Evolutionary conservation across 2,329 filamentous ascomycete genomes (phyloP).

Genomic region (Graphilbum ipis-grandicollis): DNA sequence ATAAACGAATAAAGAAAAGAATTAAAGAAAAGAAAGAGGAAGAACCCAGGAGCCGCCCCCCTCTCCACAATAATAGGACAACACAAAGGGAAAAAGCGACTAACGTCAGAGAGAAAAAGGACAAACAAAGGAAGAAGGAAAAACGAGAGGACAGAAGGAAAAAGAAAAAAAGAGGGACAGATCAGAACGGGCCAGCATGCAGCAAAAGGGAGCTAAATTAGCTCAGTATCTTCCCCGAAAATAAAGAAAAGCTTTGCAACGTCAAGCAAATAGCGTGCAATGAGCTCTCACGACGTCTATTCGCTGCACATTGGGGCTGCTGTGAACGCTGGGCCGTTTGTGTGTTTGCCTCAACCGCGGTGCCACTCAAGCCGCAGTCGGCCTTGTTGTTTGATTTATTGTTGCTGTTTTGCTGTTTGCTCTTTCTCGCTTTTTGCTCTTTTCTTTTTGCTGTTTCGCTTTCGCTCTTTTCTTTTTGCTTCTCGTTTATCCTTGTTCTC

Average conservation of each 20-base stretch:
- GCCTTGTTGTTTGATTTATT: too few relatives aligned
- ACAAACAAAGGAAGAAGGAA: not conserved
- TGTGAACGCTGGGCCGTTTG: not conserved
- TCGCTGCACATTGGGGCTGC: constrained; percentile 3
- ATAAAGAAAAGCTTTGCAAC: constrained; percentile 2
- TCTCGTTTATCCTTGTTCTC: too few relatives aligned
- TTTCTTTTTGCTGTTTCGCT: too few relatives aligned
- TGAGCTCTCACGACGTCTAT: not conserved
- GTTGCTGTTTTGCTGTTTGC: too few relatives aligned
- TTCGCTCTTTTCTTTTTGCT: too few relatives aligned
- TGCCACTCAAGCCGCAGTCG: too few relatives aligned
- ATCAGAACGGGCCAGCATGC: not conserved
- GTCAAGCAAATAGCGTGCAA: constrained; percentile 1
- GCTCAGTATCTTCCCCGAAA: not conserved
- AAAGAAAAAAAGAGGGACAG: not conserved
- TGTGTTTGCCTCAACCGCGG: too few relatives aligned
- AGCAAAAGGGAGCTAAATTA: constrained; percentile 2
- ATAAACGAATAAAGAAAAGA: not conserved
- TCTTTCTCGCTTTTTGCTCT: too few relatives aligned
- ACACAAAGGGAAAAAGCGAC: too few relatives aligned
- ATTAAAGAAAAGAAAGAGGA: not conserved
- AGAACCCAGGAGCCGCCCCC: not conserved
- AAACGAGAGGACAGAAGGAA: not conserved
- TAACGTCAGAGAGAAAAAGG: not conserved
- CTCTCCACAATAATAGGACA: too few relatives aligned